Conservation (phyloP, 129 eudicot genomes). For the Tagetes patula region DNA sequence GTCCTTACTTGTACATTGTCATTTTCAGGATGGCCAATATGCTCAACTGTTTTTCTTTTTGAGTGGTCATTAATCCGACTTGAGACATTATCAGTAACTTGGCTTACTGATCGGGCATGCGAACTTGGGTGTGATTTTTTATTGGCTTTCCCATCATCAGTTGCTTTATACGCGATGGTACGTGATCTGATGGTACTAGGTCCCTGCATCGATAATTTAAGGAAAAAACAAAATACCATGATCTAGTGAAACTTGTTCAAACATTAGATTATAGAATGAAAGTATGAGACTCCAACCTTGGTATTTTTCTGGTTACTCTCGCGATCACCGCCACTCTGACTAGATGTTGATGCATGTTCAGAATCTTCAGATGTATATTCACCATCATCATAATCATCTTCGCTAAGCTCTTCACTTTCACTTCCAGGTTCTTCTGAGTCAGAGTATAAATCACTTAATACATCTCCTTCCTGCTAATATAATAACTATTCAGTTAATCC, state of each 20-base stretch:
- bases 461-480: constrained; percentile 63
- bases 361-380: constrained; percentile 45
- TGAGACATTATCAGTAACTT: constrained; percentile 26
- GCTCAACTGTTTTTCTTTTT: constrained; percentile 24
- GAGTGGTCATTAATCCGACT: constrained; percentile 3
- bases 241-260: constrained; percentile 16
- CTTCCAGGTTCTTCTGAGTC: constrained; percentile 84
- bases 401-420: constrained; percentile 81
- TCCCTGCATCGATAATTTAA: constrained; percentile 18
- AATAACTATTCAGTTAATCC: constrained; percentile 16
- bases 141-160: constrained; percentile 2
- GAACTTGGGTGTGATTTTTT: constrained; percentile 23
- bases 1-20: constrained; percentile 18
- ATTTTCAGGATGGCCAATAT: constrained; percentile 19
- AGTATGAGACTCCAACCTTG: constrained; percentile 46
- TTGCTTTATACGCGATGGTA: constrained; percentile 26
- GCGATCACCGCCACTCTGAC: constrained; percentile 39
- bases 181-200: constrained; percentile 19
- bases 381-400: constrained; percentile 48
- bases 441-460: constrained; percentile 58
- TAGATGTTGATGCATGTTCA: constrained; percentile 50
- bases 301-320: constrained; percentile 22
- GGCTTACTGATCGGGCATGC: constrained; percentile 18
- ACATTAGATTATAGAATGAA: constrained; percentile 19
- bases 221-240: neutral